phyloP scores from a whole-genome alignment of 1,284 basidiomycete species.

The Farysia itapuensis region DNA sequence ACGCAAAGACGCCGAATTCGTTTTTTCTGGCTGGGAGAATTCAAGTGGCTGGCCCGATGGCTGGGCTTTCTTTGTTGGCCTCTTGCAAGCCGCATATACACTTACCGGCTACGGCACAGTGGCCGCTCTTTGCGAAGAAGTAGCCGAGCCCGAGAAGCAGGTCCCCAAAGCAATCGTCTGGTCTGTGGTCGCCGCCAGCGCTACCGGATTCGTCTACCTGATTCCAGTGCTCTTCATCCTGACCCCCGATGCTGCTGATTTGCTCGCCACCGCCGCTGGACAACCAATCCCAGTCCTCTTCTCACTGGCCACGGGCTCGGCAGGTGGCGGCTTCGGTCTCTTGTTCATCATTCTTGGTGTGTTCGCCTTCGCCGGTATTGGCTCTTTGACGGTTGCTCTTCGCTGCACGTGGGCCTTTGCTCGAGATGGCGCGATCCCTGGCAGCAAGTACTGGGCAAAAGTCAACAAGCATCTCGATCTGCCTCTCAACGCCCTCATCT shows the following conservation, averaged over 20 bases:
- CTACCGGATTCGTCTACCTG: slow-evolving; percentile 63
- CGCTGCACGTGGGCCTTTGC: slow-evolving; percentile 63
- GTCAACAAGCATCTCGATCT: slow-evolving; percentile 61
- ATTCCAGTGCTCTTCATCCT: slow-evolving; percentile 63
- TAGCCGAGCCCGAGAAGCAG: slow-evolving; percentile 55
- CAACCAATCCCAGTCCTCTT: slow-evolving; percentile 63
- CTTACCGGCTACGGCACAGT: slow-evolving; percentile 61
- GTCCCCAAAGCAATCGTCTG: slow-evolving; percentile 53
- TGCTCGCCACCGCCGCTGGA: slow-evolving; percentile 60
- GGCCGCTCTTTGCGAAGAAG: slow-evolving; percentile 60
- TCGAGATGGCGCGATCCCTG: slow-evolving; percentile 63
- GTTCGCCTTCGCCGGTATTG: slow-evolving; percentile 63
- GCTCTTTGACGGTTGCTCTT: slow-evolving; percentile 62
- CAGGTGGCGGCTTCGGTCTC: slow-evolving; percentile 62
- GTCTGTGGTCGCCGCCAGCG: slow-evolving; percentile 61
- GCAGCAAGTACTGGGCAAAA: slow-evolving; percentile 58
- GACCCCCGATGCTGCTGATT: slow-evolving; percentile 59
- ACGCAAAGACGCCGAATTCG: slow-evolving; percentile 60
- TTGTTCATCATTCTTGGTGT: slow-evolving; percentile 63
- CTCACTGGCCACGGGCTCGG: slow-evolving; percentile 61
- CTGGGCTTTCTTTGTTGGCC: slow-evolving; percentile 61
- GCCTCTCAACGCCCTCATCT: slow-evolving; percentile 61
- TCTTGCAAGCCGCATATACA: slow-evolving; percentile 57
- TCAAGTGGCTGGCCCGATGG: slow-evolving; percentile 51
- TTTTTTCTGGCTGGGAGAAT: slow-evolving; percentile 60